Conservation (phyloP, 116 monocot species). For the Posidonia oceanica region DNA sequence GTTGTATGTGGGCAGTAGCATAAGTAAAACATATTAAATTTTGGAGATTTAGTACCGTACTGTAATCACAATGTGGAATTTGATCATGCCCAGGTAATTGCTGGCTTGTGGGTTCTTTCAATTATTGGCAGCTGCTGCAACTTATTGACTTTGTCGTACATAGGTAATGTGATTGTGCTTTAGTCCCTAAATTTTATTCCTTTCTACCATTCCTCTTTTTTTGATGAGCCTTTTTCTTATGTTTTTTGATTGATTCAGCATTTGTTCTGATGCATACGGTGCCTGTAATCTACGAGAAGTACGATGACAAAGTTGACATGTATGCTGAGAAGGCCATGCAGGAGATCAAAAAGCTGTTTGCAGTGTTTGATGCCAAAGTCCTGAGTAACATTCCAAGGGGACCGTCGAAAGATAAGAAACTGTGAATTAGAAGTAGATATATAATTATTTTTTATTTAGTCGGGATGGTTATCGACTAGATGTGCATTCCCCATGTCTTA, state of each 20-base stretch:
- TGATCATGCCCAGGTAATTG: conserved; percentile 44
- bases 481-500: no score
- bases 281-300: conserved; percentile 68
- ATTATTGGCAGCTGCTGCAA: conserved; percentile 48
- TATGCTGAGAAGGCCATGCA: conserved; percentile 43
- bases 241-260: conserved; percentile 14
- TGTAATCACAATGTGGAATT: neutral
- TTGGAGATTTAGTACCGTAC: neutral
- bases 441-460: no score
- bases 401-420: conserved; percentile 54
- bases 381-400: conserved; percentile 51
- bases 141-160: conserved; percentile 66
- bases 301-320: conserved; percentile 52
- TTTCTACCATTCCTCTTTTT: neutral
- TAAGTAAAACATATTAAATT: neutral
- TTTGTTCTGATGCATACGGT: conserved; percentile 46
- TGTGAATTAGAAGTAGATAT: conserved; percentile 4
- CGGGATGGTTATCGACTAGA: no score
- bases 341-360: conserved; percentile 53
- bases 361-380: conserved; percentile 39
- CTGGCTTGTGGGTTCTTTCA: conserved; percentile 66
- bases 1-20: conserved; percentile 21
- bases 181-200: neutral
- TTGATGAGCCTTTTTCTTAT: neutral
- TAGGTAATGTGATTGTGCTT: conserved; percentile 24